Base-by-base conservation (phyloP, 495 filamentous ascomycete genomes). In the Penicillium lividum region DNA sequence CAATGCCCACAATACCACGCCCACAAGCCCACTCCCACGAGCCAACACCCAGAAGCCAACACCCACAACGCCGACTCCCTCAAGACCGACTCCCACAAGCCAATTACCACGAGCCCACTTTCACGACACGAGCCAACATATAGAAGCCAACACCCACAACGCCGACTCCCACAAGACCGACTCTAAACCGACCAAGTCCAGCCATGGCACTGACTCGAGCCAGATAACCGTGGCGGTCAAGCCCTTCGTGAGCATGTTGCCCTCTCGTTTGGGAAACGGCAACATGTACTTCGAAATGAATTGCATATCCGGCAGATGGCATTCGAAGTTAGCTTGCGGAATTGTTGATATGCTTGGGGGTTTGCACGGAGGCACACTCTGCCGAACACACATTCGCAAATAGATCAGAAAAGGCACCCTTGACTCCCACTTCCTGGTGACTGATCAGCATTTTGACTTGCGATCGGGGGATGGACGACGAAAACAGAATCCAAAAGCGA, bases 161-260 rank as follows among this genome's bases (percentile, higher is more conserved):
- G 25, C 43, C 43, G 16, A 45, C 16, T 25, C 43, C 43, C 43
- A 45, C 43, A 45, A 45, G 43, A 45, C 43, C 43, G 22, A 22
- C 22, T n/a, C n/a, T n/a, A 16, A 5, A 44, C 42, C 5, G 18
- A 44, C 42, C 22, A 22, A 45, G 16, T 45, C 43, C 5, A 45
- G 43, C 43, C 22, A 45, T 45, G 43, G 43, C 43, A 45, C 16
- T 45, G 43, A 27, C 25, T 25, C 25, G 16, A 45, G 43, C 43
- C 43, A 27, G 6, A 45, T 2, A 27, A 45, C 43, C 43, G 16
- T 45, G 43, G 43, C 5, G 16, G 16, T 45, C 16, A 45, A 45
- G 43, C 16, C 22, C 16, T 45, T 45, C 22, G 16, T 45, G 43
- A 27, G 43, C 43, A 45, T 22, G 43, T 45, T 45, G 16, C 43